Base-by-base conservation (phyloP, 2,329 filamentous ascomycete genomes). In the Fonsecaea multimorphosa region DNA sequence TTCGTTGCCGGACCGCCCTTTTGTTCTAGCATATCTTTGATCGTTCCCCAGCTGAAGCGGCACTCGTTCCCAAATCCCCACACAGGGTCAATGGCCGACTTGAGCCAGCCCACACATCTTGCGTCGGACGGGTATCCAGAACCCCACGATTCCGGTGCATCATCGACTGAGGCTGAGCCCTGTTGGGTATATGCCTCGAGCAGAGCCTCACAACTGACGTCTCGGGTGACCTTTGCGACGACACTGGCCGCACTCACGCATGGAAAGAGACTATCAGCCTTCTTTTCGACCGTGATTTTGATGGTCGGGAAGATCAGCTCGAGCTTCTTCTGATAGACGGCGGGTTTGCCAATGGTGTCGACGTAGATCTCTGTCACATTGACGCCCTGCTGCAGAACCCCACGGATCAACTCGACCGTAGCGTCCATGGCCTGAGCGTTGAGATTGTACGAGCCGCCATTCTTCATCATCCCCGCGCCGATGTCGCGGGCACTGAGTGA, bases 61-160 rank as follows among this genome's bases (percentile, higher is more conserved):
- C 92, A 96, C 79, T 98, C 93, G 27, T 86, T 86, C 0, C 94
- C 93, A 94, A 95, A 99, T 14, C 95, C 95, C 80, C 98, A 99
- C 1, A 98, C 80, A 2, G 92, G 91, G 74, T 99, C 89, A 89
- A 97, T 94, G 70, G 94, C 95, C 44, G 81, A 81, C 79, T 88
- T 91, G 75, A 99, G 77, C 94, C 95, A 99, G 24, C 80, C 78
- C 1, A 90, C 87, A 72, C 93, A 96, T 68, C 91, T 86, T 22
- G 84, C 88, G 78, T 99, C 95, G 0, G 91, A 92, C 0, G 95
- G 95, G 76, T 99, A 99, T 0, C 95, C 95, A 0, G 92, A 96
- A 0, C 95, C 95, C 93, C 95, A 97, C 3, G 80, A 82, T 16
- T 83, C 81, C 40, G 68, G 60, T 32, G 74, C 69, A 55, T 76